Percentiles rank a stretch among this genome's conserved stretches.
These are phyloP conservation scores for Tuber melanosporum DNA, from an alignment of 495 filamentous ascomycete species.

Conservation along the genomic window DNA sequence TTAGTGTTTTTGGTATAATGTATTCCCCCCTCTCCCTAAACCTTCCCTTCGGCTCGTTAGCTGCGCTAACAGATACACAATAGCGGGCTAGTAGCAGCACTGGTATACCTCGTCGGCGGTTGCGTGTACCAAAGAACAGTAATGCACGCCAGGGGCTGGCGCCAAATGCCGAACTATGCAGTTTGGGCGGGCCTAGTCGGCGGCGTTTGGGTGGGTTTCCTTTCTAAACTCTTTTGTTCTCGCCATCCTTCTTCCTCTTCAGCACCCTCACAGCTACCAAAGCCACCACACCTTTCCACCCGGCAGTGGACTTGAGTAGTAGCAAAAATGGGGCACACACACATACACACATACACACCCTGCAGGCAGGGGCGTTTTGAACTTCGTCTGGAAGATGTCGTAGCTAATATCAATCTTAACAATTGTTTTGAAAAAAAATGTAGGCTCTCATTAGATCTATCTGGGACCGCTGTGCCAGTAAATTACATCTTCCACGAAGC, in stretches of 20 bases:
- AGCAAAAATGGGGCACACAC: not conserved
- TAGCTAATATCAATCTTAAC: not conserved
- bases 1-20: constrained; percentile 89
- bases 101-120: constrained; percentile 86
- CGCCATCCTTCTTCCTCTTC: constrained; percentile 3
- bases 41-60: not conserved
- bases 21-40: constrained; percentile 41
- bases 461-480: not conserved
- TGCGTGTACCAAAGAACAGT: constrained; percentile 94
- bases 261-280: not conserved
- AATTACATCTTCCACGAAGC: not conserved
- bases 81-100: constrained; percentile 50
- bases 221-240: constrained; percentile 22
- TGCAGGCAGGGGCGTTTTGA: not conserved
- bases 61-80: constrained; percentile 9
- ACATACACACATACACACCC: not conserved
- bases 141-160: constrained; percentile 90
- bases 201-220: constrained; percentile 67
- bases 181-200: constrained; percentile 84
- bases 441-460: not conserved
- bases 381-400: not conserved
- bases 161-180: constrained; percentile 87
- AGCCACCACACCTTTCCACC: not conserved
- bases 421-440: not conserved
- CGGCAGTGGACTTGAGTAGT: not conserved